Conservation (phyloP, 129 eudicot genomes). For the Artemisia argyi region DNA sequence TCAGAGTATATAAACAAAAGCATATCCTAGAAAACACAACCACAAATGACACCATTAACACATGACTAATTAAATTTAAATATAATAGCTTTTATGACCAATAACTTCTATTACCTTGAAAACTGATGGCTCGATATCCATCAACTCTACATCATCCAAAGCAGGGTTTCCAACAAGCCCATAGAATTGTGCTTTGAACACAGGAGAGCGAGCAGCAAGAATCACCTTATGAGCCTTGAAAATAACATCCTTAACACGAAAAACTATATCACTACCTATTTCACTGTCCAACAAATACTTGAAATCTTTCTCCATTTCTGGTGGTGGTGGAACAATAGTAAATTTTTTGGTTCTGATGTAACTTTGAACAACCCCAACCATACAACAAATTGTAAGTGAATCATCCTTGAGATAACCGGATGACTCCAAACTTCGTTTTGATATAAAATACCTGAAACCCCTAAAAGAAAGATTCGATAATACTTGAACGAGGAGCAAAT, state of each 20-base stretch:
- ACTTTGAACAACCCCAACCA: neutral
- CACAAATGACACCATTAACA: slow-evolving; percentile 6
- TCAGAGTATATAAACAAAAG: slow-evolving; percentile 72
- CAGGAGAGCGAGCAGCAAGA: slow-evolving; percentile 47
- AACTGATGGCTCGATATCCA: neutral
- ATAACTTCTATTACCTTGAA: too few species aligned
- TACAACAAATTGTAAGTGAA: slow-evolving; percentile 26
- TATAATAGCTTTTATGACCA: neutral
- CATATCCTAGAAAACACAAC: slow-evolving; percentile 61
- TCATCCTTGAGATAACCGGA: neutral
- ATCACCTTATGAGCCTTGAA: slow-evolving; percentile 85
- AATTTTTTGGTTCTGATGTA: neutral
- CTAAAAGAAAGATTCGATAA: neutral
- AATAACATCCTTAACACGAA: slow-evolving; percentile 59
- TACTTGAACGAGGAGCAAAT: neutral
- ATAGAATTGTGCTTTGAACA: neutral
- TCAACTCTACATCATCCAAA: neutral
- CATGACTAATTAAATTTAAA: neutral
- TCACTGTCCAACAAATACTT: slow-evolving; percentile 60
- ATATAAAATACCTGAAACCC: too few species aligned
- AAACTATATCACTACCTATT: slow-evolving; percentile 62
- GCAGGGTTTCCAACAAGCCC: neutral
- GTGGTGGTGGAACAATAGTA: neutral
- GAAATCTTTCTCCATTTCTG: slow-evolving; percentile 70
- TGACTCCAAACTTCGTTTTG: neutral